These are phyloP conservation scores for Chlorophyllum brunneum DNA, from an alignment of 768 basidiomycete species.

Conservation along the genomic window DNA sequence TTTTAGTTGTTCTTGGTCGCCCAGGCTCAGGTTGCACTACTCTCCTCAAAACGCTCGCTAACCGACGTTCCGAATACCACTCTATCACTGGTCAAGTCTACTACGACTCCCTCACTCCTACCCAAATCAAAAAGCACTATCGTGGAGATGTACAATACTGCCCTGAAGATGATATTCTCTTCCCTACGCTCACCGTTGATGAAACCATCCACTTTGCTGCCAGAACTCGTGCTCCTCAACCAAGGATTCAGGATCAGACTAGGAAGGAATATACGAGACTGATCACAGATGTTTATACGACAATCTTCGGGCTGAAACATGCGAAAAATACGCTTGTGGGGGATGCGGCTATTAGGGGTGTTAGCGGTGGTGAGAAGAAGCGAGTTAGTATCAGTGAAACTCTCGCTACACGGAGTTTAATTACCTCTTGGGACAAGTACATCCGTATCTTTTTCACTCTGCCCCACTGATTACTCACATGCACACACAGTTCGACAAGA, in stretches of 20 bases:
- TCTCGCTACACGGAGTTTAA: constrained; percentile 54
- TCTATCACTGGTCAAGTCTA: constrained; percentile 63
- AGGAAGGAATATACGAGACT: constrained; percentile 40
- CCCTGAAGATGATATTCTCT: constrained; percentile 84
- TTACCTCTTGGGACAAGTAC: constrained; percentile 79
- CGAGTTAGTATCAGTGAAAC: constrained; percentile 63
- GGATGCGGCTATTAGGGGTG: constrained; percentile 70
- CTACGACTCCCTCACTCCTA: constrained; percentile 73
- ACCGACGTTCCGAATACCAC: constrained; percentile 67
- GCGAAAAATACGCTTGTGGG: constrained; percentile 73
- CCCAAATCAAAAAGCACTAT: constrained; percentile 58
- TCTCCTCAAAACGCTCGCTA: constrained; percentile 77
- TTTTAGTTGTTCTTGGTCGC: constrained; percentile 74
- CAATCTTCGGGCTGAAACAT: constrained; percentile 75
- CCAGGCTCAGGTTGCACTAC: constrained; percentile 86
- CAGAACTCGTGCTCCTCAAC: constrained; percentile 61
- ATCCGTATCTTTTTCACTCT: constrained; percentile 15
- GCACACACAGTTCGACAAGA: constrained; percentile 52
- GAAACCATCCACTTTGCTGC: constrained; percentile 73
- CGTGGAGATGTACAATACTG: constrained; percentile 81
- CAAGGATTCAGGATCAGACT: constrained; percentile 37
- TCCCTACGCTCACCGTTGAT: constrained; percentile 78
- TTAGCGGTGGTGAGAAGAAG: constrained; percentile 77
- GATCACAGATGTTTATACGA: constrained; percentile 53
- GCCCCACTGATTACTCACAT: not conserved